A percentile compares a stretch with the other conserved stretches of the same genome.
These are phyloP conservation scores for Paraphaeosphaeria sporulosa DNA, from an alignment of 2,329 filamentous ascomycete species.

Conservation along the genomic window DNA sequence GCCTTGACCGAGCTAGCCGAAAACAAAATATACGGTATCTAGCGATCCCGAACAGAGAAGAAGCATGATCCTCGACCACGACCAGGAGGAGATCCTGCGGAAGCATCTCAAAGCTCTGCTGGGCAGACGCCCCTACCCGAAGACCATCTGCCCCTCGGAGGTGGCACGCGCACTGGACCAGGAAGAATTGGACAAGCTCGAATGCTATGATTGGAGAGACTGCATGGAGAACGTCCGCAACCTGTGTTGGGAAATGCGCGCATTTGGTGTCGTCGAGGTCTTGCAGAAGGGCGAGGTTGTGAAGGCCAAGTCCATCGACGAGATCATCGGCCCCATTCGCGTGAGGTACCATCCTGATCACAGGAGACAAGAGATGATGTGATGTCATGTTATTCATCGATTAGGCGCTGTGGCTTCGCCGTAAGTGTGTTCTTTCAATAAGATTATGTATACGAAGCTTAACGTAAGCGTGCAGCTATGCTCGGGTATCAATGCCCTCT, in stretches of 20 bases:
- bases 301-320: slow-evolving; percentile 38
- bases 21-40: background rate
- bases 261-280: slow-evolving; percentile 55
- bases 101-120: slow-evolving; percentile 28
- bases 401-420: background rate
- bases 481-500: slow-evolving; percentile 15
- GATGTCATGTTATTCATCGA: background rate
- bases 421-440: background rate
- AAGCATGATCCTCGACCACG: slow-evolving; percentile 6
- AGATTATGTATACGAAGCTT: background rate
- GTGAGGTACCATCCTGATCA: slow-evolving; percentile 39
- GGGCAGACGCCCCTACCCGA: slow-evolving; percentile 49
- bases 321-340: slow-evolving; percentile 58
- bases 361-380: slow-evolving; percentile 8
- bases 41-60: no score
- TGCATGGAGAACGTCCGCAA: slow-evolving; percentile 56
- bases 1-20: background rate
- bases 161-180: slow-evolving; percentile 55
- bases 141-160: slow-evolving; percentile 63
- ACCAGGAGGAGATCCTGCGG: slow-evolving; percentile 3
- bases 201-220: slow-evolving; percentile 53
- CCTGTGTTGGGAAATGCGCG: slow-evolving; percentile 53
- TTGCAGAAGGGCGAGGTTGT: slow-evolving; percentile 58
- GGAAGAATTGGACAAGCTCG: slow-evolving; percentile 46
- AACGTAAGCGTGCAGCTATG: background rate